Conservation (phyloP, 805 yeast species). For the Lipomyces yamanashiensis region DNA sequence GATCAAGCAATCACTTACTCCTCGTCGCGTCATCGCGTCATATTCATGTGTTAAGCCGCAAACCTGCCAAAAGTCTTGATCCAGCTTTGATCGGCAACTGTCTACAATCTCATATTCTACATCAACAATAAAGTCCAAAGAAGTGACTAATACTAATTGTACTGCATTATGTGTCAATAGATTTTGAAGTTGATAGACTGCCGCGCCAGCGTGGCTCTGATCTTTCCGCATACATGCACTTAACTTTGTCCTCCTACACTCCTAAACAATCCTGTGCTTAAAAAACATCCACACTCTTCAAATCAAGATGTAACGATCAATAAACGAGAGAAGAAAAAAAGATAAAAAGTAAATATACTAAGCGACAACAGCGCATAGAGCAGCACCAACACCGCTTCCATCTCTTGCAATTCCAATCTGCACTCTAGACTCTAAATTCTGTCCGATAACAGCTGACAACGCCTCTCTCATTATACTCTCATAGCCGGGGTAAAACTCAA, state of each 20-base stretch:
- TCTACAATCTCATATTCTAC: too few species aligned
- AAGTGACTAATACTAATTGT: too few species aligned
- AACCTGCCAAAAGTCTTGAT: too few species aligned
- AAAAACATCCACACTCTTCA: too few species aligned
- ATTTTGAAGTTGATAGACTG: neutral
- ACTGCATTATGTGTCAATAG: too few species aligned
- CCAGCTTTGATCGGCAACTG: too few species aligned
- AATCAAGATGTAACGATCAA: too few species aligned
- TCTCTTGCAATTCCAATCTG: slow-evolving; percentile 86
- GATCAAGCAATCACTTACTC: neutral
- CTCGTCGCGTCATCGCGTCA: neutral
- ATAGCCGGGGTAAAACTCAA: slow-evolving; percentile 92
- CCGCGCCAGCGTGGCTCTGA: neutral
- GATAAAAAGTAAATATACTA: neutral
- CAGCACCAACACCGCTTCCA: slow-evolving; percentile 98
- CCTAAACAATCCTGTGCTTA: too few species aligned
- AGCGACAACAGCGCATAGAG: slow-evolving; percentile 69
- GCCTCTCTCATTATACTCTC: slow-evolving; percentile 81
- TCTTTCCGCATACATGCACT: neutral
- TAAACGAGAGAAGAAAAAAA: neutral
- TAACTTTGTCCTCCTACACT: neutral
- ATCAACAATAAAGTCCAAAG: too few species aligned
- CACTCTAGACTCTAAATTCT: slow-evolving; percentile 70
- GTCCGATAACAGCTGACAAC: slow-evolving; percentile 57
- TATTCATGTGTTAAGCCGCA: too few species aligned